Evolutionary conservation across 2,329 filamentous ascomycete species (phyloP), one percentile per base, ranked within the genome.

Genomic region (Coniochaeta ligniaria): DNA sequence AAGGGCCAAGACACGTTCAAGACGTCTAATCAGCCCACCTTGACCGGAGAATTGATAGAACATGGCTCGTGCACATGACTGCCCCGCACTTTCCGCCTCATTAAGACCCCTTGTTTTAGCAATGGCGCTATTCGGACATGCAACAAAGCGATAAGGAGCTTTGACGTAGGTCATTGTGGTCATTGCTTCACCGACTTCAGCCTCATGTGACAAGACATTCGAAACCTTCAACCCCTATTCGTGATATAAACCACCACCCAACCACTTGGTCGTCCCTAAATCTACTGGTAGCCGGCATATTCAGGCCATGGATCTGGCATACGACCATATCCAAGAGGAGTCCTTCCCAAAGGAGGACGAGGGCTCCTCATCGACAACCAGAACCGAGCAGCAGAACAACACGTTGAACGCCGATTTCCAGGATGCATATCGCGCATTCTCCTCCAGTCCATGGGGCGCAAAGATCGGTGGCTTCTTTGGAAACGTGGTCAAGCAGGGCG

Each of bases 261-360:
- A n/a, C 17, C 17, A n/a, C 38, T 9, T n/a, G 6, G 38, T n/a
- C 38, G 38, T 16, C 17, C 2, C 11, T 41, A 41, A 41, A n/a
- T 52, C 47, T 17, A 16, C 24, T 52, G 47, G 22, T 52, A 52
- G 26, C 22, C n/a, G 2, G 22, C 11, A 24, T 14, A 28, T 12
- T 45, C 22, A 22, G 58, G 69, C 65, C 65, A 98, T 99, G 95
- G 95, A 99, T 84, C 82, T 96, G 71, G 93, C 93, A 52, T 99
- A 98, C 83, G 95, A 99, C 72, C 92, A 96, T 75, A 96, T 98
- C 69, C 88, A 92, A 72, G 92, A 96, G 78, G 88, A 95, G 73
- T 83, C 86, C 58, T 83, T 91, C 63, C 80, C 84, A 43, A 83
- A 85, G 68, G 80, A 87, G 61, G 71, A 79, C 62, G 78, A 84